Evolutionary conservation across 495 filamentous ascomycete genomes (phyloP), one percentile per base, ranked within the genome.

Genomic region (Chaetomidium leptoderma): DNA sequence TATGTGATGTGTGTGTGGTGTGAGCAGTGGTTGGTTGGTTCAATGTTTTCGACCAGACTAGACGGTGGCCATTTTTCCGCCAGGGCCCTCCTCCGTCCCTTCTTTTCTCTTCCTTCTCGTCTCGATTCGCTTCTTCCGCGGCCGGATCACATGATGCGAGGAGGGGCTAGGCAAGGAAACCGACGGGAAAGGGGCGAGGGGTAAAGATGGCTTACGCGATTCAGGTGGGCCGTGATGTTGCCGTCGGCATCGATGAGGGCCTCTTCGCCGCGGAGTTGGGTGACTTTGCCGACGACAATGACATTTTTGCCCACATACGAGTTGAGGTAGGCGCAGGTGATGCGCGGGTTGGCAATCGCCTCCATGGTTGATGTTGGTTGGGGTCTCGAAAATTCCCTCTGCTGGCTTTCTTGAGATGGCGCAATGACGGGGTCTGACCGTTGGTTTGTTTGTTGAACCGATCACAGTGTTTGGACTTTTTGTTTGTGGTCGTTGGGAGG

Each of bases 221-320:
- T 92, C 70, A 96, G 68, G 53, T 86, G 76, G 17, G 86, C 74
- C 21, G 83, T 87, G 47, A 96, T 79, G 48, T 81, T 80, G 8
- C 92, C 92, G 29, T 82, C 84, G 71, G 77, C 86, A 76, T 82
- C 89, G 47, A 97, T 81, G 2, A 82, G 82, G 10, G 91, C 92
- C 29, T 77, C 80, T n/a, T 93, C 90, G 56, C 92, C 92, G 36
- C 83, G 85, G 14, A 96, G 75, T 49, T 89, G 83, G 14, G 80
- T 76, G 9, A 97, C 91, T 65, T 89, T 92, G 62, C 92, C 92
- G 4, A 96, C 81, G 44, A 97, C 76, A 55, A 90, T 90, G 54
- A 97, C 87, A 53, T 86, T 87, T 50, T 82, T 83, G 68, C 81
- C 78, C 60, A 85, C 78, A 72, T 87, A 90, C 66, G 78, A 76